Evolutionary conservation across 495 filamentous ascomycete species (phyloP), one percentile per base, ranked within the genome.

Genomic region (Bathelium albidoporum): DNA sequence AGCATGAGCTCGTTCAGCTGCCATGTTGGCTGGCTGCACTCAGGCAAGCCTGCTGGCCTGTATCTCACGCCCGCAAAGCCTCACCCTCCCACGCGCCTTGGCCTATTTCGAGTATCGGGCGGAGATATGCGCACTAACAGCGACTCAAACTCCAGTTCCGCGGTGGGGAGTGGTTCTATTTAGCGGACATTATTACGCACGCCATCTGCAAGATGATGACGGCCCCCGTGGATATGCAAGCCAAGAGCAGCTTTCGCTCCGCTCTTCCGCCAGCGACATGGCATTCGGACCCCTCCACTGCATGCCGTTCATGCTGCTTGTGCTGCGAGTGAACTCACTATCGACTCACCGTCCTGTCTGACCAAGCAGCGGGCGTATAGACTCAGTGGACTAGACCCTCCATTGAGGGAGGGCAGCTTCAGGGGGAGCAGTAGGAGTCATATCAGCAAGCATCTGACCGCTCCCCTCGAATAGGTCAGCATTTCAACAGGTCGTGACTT

Each of bases 201-300:
- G 29, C 12, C 49, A 55, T 55, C 20, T 55, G 49, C 49, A 55
- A 28, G 49, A 55, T 55, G 49, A 55, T 55, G 49, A 55, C 24
- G 49, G 12, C 24, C 12, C 22, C 49, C 7, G 9, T 11, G 7
- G 24, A 55, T 28, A 55, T 26, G 49, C 49, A 26, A 29, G 22
- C 34, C 9, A 29, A 20, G 2, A 2, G 24, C 29, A 9, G 24
- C 22, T 9, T 28, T 26, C 22, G 9, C 24, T 55, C 49, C 49
- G 49, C 49, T 55, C 49, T 55, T 24, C 49, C 49, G 49, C 49
- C 49, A 29, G 49, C 49, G 22, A 55, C 24, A 3, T 20, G 11
- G 16, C 12, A 55, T 55, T 55, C 22, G 49, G 29, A n/a, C n/a
- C n/a, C 49, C 7, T 5, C 20, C 20, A 26, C 11, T 55, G 5